Conservation (phyloP, 768 basidiomycete species). For the Pleurotus sapidus region DNA sequence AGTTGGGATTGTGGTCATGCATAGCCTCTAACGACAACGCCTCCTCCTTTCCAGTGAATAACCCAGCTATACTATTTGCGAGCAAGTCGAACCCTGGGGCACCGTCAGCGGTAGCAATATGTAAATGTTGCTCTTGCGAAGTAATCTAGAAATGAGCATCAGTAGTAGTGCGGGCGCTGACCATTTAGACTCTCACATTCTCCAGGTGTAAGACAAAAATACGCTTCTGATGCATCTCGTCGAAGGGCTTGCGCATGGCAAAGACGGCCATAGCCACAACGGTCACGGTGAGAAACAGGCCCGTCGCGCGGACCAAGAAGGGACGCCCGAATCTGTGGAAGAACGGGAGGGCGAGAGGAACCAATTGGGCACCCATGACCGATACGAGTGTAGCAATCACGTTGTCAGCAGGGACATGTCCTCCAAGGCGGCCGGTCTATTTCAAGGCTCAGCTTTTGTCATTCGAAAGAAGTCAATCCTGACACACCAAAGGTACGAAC, state of each 20-base stretch:
- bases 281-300: conserved; percentile 44
- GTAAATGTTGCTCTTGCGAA: conserved; percentile 67
- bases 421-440: conserved; percentile 81
- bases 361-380: conserved; percentile 47
- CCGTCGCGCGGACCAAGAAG: conserved; percentile 27
- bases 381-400: conserved; percentile 82
- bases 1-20: conserved; percentile 80
- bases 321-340: conserved; percentile 57
- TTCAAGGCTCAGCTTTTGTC: neutral
- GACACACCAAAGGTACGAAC: conserved; percentile 81
- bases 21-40: conserved; percentile 49
- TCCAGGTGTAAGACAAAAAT: conserved; percentile 82
- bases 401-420: conserved; percentile 82
- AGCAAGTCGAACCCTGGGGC: conserved; percentile 73
- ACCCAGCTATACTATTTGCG: conserved; percentile 53
- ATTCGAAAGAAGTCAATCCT: neutral
- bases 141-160: conserved; percentile 49
- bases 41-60: conserved; percentile 49
- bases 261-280: conserved; percentile 59
- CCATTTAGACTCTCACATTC: conserved; percentile 53
- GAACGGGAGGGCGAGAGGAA: conserved; percentile 69
- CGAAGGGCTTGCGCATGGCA: conserved; percentile 62
- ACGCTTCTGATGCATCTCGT: conserved; percentile 83
- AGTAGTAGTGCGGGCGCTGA: too few relatives aligned
- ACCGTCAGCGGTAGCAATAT: conserved; percentile 79